These are phyloP conservation scores for Sporobolomyces phaffii DNA, from an alignment of 768 basidiomycete genomes.

Conservation along the genomic window DNA sequence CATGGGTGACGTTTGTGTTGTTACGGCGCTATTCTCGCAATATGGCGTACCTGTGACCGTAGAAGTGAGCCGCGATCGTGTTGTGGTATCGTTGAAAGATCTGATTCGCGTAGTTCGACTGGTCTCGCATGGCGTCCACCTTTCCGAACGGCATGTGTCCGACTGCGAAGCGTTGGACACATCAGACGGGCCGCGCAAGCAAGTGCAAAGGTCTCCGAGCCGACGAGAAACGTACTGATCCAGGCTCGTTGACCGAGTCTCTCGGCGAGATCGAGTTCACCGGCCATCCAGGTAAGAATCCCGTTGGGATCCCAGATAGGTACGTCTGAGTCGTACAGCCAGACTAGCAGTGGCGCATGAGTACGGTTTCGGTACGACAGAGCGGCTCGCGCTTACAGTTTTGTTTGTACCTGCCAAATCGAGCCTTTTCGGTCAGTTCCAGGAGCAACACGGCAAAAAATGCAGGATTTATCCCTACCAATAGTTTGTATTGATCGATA, in stretches of 20 bases:
- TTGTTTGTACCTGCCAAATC: slow-evolving; percentile 15
- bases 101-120: slow-evolving; percentile 63
- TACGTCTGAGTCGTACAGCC: slow-evolving; percentile 57
- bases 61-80: slow-evolving; percentile 61
- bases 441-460: no score
- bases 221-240: slow-evolving; percentile 48
- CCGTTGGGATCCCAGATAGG: slow-evolving; percentile 58
- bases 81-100: slow-evolving; percentile 58
- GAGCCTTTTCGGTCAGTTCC: not conserved
- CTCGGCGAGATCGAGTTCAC: slow-evolving; percentile 59
- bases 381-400: no score
- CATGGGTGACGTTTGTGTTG: no score
- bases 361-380: not conserved
- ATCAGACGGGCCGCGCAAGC: not conserved
- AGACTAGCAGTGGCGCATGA: slow-evolving; percentile 47
- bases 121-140: slow-evolving; percentile 38
- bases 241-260: slow-evolving; percentile 58
- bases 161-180: slow-evolving; percentile 4
- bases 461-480: slow-evolving; percentile 48
- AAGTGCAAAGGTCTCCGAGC: no score
- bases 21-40: no score
- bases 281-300: slow-evolving; percentile 55
- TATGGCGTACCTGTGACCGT: slow-evolving; percentile 54
- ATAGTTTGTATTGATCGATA: slow-evolving; percentile 59
- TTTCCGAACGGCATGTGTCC: slow-evolving; percentile 40